Evolutionary conservation across 371 early-diverging fungal species (phyloP).

Genomic region (Enterospora canceri): DNA sequence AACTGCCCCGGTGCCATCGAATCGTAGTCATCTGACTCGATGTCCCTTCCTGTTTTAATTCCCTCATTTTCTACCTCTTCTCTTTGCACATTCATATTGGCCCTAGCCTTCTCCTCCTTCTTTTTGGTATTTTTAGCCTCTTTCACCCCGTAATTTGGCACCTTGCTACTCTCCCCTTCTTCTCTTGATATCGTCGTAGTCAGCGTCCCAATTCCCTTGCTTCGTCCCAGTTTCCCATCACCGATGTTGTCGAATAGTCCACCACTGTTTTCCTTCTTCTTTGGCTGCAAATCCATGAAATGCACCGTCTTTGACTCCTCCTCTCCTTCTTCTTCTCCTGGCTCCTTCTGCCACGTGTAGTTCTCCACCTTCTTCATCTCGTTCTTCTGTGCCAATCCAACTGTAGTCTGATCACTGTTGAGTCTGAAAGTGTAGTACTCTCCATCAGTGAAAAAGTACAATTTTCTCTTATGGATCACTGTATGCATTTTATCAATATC

Average conservation of each 20-base stretch:
- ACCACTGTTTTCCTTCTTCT: background rate
- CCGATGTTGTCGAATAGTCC: background rate
- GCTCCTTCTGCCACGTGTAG: background rate
- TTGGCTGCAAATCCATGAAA: background rate
- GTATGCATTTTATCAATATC: constrained; percentile 9
- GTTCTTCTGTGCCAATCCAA: constrained; percentile 7
- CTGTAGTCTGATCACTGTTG: constrained; percentile 11
- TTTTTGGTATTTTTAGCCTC: background rate
- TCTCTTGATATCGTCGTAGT: background rate
- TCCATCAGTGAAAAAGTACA: constrained; percentile 15
- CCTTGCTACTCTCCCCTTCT: background rate
- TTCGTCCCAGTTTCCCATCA: background rate
- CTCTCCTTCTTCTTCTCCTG: background rate
- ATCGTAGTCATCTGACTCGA: background rate
- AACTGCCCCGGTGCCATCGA: background rate
- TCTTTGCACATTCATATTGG: background rate
- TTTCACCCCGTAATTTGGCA: background rate
- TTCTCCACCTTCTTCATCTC: background rate
- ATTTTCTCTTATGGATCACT: constrained; percentile 17
- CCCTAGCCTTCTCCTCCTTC: background rate
- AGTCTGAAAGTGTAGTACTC: constrained; percentile 10
- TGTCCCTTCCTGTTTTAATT: background rate
- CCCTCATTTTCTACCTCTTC: background rate
- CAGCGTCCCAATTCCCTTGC: background rate
- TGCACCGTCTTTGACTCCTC: background rate